Evolutionary conservation across 768 basidiomycete genomes (phyloP), one percentile per base, ranked within the genome.

Genomic region (Chalciporus piperatus): DNA sequence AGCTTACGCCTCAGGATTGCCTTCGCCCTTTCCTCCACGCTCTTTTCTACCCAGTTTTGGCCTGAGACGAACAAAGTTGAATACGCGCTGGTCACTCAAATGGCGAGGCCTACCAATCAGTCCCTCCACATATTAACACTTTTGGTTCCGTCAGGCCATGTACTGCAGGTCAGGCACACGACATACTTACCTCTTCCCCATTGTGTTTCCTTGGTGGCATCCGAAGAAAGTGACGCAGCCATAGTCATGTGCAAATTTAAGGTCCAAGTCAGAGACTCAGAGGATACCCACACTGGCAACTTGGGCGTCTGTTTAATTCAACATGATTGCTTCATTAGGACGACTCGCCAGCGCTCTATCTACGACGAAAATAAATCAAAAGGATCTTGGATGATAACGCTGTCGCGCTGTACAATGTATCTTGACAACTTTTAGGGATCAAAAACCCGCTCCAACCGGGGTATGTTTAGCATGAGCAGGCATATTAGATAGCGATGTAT

Each of bases 71-170:
- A 51, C 41, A 49, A 19, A 37, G 55, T 60, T 38, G 61, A 58
- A 9, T 37, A 17, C 14, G 40, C 22, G 23, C 22, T 22, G 22
- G 44, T 44, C 8, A 40, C 37, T 45, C 17, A 19, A 45, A 3
- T 20, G 22, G 38, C 12, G 38, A 53, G 47, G 43, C 51, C 50
- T 57, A 93, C 91, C 92, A 93, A 71, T 91, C 87, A 20, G 87
- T 91, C 46, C 92, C 92, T 47, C 92, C 92, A 61, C 85, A 88
- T 58, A 94, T 84, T 58, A 92, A 70, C 37, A 92, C 92, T 95
- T 56, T 52, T 37, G 19, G 44, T 48, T 50, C 48, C 40, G 35
- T 69, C 48, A 67, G 53, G 40, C 40, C 47, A 22, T 13, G 41
- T 28, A 39, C 19, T 47, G 53, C 49, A 43, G 56, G 48, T 22